Percentiles rank a stretch among this genome's conserved stretches.
phyloP scores from a whole-genome alignment of 2,329 filamentous ascomycete genomes.

The Metarhizium anisopliae region DNA sequence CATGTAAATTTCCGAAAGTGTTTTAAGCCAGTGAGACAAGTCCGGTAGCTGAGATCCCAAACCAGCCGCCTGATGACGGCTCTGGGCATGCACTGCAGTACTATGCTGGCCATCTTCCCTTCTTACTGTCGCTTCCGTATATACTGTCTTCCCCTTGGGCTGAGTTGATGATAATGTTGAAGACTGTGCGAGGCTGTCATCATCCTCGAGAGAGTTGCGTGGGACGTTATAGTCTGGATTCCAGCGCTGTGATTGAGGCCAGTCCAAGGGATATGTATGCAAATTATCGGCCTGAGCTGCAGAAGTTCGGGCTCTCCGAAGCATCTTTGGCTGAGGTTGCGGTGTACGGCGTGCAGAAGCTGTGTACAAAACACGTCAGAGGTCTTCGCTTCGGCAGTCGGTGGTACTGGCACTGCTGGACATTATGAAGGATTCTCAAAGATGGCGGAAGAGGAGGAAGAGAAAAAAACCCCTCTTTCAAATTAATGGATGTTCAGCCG shows the following conservation, averaged over 20 bases:
- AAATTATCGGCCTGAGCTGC: neutral
- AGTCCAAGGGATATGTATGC: slow-evolving; percentile 11
- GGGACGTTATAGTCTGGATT: slow-evolving; percentile 16
- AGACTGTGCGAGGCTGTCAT: neutral
- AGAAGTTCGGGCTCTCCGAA: neutral
- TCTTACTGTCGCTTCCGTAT: neutral
- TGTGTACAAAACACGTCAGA: neutral
- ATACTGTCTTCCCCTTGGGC: slow-evolving; percentile 3
- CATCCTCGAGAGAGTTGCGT: slow-evolving; percentile 11
- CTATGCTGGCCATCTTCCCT: too few species aligned
- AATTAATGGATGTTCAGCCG: too few species aligned
- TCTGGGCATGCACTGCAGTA: too few species aligned
- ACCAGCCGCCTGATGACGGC: too few species aligned
- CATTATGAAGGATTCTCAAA: too few species aligned
- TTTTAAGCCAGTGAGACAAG: slow-evolving; percentile 20
- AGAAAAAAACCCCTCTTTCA: too few species aligned
- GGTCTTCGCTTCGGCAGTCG: neutral
- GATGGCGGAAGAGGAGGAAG: too few species aligned
- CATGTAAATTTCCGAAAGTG: slow-evolving; percentile 20
- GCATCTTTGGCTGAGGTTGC: neutral
- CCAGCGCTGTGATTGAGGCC: slow-evolving; percentile 15
- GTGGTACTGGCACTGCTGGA: too few species aligned
- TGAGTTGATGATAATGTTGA: neutral
- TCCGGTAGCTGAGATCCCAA: slow-evolving; percentile 8
- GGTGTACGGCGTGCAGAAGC: neutral